These are phyloP conservation scores for Punica granatum DNA, from an alignment of 345 rosid species.

Conservation along the genomic window DNA sequence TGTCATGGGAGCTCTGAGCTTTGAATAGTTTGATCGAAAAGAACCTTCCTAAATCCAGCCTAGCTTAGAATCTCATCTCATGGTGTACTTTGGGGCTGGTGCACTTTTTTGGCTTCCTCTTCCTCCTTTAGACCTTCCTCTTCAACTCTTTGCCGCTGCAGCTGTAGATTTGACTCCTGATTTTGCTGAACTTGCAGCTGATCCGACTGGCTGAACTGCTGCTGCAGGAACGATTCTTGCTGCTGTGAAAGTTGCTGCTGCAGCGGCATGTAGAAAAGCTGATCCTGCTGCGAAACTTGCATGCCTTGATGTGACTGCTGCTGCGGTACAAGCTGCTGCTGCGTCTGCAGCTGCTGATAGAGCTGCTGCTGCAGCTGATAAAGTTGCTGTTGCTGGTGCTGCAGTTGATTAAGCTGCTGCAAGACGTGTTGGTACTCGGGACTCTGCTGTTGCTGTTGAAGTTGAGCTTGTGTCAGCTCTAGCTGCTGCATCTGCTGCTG, in stretches of 20 bases:
- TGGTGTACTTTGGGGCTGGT: background rate
- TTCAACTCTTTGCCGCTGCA: slow-evolving; percentile 15
- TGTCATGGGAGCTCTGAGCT: background rate
- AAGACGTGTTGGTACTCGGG: slow-evolving; percentile 14
- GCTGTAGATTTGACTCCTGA: slow-evolving; percentile 23
- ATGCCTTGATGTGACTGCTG: slow-evolving; percentile 14
- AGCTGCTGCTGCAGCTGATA: slow-evolving; percentile 35
- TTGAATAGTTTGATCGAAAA: background rate
- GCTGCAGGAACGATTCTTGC: slow-evolving; percentile 12
- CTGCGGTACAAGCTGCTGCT: slow-evolving; percentile 26
- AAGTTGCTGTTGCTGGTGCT: slow-evolving; percentile 39
- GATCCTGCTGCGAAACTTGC: slow-evolving; percentile 9
- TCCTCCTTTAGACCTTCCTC: slow-evolving; percentile 10
- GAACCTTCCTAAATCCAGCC: background rate
- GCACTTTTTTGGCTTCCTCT: background rate
- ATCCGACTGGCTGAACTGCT: slow-evolving; percentile 8
- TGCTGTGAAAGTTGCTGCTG: slow-evolving; percentile 15
- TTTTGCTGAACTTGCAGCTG: slow-evolving; percentile 16
- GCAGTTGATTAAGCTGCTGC: slow-evolving; percentile 28
- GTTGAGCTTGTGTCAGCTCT: slow-evolving; percentile 24
- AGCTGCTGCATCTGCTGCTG: slow-evolving; percentile 37
- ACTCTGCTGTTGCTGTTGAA: slow-evolving; percentile 20
- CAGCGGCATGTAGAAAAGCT: background rate
- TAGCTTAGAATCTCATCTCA: background rate
- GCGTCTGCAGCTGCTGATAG: slow-evolving; percentile 25